Base-by-base conservation (phyloP, 2,329 filamentous ascomycete genomes). In the Hypoxylon sp. region DNA sequence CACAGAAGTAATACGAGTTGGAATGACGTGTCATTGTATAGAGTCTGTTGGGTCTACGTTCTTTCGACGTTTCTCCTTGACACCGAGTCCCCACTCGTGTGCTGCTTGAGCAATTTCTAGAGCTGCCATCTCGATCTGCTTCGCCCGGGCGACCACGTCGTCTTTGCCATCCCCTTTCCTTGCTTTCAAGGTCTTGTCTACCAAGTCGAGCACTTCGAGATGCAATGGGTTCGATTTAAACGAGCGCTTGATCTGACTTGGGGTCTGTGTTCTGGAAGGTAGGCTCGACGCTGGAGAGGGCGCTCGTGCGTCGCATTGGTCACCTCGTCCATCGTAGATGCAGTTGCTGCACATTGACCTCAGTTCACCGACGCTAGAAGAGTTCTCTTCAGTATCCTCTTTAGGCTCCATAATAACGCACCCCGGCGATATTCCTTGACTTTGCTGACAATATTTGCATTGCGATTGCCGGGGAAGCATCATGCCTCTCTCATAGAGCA, bases 401-500 rank as follows among this genome's bases (percentile, higher is more conserved):
- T 62, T 62, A 2, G 27, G 20, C 5, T 62, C 56, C 27, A 70
- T 11, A 42, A 73, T 50, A 14, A 74, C 68, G 20, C 72, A 74
- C 31, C 67, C 66, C 1, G 61, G 69, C n/a, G 71, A 72, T 48
- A 66, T 61, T 3, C 69, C 69, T 11, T 51, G 60, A 13, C 70
- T 56, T 37, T 40, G 57, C 17, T 51, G 61, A n/a, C 69, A 73
- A 37, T 64, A 57, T 14, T 62, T 58, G 49, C 72, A 74, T 60
- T 55, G 64, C 6, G 44, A 62, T 25, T 62, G 60, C 3, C 42
- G 37, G 20, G 61, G 33, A 35, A 74, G 57, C n/a, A 72, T 55
- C 30, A 66, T 50, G n/a, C 72, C 72, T 27, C 72, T 71, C 59
- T 74, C 72, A 35, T 70, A 74, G 25, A 69, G 14, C 72, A 73